Conservation (phyloP, 2,329 filamentous ascomycete species). For the Ceratocystis colombiana region DNA sequence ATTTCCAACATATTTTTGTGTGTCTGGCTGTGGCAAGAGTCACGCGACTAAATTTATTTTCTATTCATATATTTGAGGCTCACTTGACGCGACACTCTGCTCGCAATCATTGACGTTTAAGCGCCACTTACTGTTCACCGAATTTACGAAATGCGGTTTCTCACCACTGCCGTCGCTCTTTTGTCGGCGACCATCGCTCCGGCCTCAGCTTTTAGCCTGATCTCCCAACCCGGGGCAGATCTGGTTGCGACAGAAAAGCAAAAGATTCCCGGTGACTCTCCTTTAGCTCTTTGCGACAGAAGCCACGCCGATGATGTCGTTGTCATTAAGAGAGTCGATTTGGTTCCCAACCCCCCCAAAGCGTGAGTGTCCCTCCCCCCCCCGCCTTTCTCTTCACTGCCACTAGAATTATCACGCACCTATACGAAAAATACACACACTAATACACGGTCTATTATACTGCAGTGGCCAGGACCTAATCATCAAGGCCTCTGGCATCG, state of each 20-base stretch:
- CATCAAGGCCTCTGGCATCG: constrained; percentile 68
- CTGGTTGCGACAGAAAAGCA: constrained; percentile 35
- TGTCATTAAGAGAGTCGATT: constrained; percentile 65
- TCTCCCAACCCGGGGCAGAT: constrained; percentile 29
- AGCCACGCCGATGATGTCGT: constrained; percentile 62
- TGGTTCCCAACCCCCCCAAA: constrained; percentile 74
- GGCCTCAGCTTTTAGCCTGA: constrained; percentile 38
- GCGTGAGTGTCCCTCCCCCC: constrained; percentile 50
- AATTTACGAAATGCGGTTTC: constrained; percentile 19
- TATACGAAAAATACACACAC: neutral
- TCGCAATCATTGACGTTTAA: neutral
- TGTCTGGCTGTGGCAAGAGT: neutral
- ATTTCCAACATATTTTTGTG: neutral
- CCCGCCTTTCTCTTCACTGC: constrained; percentile 25
- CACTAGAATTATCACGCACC: too few species aligned
- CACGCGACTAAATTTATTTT: neutral
- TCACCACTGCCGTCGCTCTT: constrained; percentile 38
- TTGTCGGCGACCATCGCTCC: constrained; percentile 40
- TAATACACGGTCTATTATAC: neutral
- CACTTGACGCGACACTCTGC: neutral
- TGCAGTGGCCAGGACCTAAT: constrained; percentile 63
- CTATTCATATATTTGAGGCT: neutral
- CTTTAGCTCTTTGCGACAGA: constrained; percentile 63
- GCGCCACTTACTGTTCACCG: neutral
- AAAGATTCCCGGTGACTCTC: constrained; percentile 74